Evolutionary conservation across 805 yeast genomes (phyloP).

Genomic region (Saturnispora hagleri): DNA sequence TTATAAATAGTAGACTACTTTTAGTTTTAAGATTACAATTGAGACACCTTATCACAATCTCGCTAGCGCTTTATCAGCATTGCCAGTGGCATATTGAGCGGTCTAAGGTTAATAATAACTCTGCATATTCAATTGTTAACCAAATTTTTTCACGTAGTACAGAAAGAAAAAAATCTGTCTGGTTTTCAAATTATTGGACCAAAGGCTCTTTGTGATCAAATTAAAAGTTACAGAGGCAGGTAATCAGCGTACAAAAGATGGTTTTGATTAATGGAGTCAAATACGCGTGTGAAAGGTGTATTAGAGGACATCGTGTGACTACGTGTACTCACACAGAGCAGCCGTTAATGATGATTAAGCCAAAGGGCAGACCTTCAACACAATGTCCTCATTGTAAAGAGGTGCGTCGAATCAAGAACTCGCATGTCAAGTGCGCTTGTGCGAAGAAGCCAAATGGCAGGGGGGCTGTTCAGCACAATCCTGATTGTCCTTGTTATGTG

Average conservation of each 20-base stretch:
- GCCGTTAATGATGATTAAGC: conserved; percentile 86
- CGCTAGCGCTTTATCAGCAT: background rate
- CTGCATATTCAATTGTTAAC: background rate
- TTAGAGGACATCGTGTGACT: conserved; percentile 93
- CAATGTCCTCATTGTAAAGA: conserved; percentile 85
- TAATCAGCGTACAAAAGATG: conserved; percentile 35
- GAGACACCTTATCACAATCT: background rate
- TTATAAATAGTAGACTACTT: background rate
- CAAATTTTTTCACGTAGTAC: background rate
- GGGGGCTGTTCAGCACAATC: conserved; percentile 19
- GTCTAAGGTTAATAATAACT: background rate
- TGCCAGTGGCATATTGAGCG: background rate
- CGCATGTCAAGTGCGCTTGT: conserved; percentile 66
- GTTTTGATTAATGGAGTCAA: conserved; percentile 87
- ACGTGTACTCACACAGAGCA: conserved; percentile 89
- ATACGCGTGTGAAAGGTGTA: conserved; percentile 93
- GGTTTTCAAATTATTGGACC: background rate
- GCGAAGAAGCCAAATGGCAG: conserved; percentile 34
- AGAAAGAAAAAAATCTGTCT: background rate
- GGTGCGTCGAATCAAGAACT: conserved; percentile 54
- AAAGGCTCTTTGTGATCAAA: background rate
- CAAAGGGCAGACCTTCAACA: conserved; percentile 92
- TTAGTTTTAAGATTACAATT: background rate
- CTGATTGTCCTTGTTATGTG: conserved; percentile 25
- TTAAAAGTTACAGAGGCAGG: background rate